phyloP scores from a whole-genome alignment of 148 eudicot genomes.

The Dysphania ambrosioides region DNA sequence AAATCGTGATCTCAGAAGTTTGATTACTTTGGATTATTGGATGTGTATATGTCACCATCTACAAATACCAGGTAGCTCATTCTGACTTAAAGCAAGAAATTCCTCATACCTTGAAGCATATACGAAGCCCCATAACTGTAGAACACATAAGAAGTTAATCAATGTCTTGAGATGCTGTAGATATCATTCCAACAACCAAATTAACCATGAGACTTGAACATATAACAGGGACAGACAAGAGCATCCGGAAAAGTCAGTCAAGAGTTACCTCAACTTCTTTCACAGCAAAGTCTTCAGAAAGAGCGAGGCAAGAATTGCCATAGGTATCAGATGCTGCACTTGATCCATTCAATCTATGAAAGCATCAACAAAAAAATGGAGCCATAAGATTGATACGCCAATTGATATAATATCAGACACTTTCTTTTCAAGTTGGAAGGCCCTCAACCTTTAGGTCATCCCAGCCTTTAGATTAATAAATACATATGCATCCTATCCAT shows the following conservation, averaged over 20 bases:
- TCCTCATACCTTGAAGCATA: constrained; percentile 82
- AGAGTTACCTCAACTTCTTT: constrained; percentile 81
- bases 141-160: neutral
- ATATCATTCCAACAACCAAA: neutral
- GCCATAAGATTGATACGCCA: neutral
- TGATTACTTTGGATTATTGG: constrained; percentile 2
- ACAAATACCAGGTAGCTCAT: constrained; percentile 80
- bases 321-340: constrained; percentile 93
- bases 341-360: constrained; percentile 67
- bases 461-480: neutral
- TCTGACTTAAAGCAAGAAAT: constrained; percentile 51
- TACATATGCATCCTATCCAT: neutral
- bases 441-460: neutral
- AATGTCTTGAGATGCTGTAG: too few species aligned
- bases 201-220: neutral
- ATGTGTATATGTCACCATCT: constrained; percentile 39
- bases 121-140: constrained; percentile 95
- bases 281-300: constrained; percentile 67
- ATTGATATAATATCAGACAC: neutral
- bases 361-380: neutral
- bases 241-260: neutral
- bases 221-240: neutral
- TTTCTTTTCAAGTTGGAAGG: too few species aligned
- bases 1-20: constrained; percentile 1
- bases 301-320: constrained; percentile 80